These are phyloP conservation scores for Citrullus amarus DNA, from an alignment of 306 rosid genomes.

Conservation along the genomic window DNA sequence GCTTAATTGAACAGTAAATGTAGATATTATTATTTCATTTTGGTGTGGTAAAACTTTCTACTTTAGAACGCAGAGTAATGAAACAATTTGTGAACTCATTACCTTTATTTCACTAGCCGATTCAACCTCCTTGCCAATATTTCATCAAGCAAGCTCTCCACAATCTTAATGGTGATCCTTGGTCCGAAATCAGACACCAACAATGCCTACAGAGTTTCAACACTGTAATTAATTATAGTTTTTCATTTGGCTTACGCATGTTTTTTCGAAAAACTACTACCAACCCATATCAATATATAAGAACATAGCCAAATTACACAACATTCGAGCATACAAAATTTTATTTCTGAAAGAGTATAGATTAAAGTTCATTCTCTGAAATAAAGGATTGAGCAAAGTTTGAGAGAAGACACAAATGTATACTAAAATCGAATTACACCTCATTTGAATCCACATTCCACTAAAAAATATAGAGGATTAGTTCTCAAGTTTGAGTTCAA, in stretches of 20 bases:
- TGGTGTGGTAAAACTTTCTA: background rate
- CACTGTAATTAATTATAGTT: background rate
- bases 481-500: background rate
- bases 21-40: background rate
- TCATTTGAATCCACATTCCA: background rate
- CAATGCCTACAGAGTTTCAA: constrained; percentile 40
- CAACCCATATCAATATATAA: background rate
- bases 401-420: background rate
- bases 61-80: background rate
- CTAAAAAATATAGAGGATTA: background rate
- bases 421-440: background rate
- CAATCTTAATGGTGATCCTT: constrained; percentile 58
- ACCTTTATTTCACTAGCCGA: constrained; percentile 88
- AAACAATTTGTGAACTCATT: background rate
- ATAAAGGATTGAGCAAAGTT: background rate
- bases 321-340: background rate
- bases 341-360: background rate
- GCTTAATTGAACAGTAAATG: background rate
- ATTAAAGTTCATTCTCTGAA: background rate
- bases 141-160: constrained; percentile 66
- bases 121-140: constrained; percentile 69
- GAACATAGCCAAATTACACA: background rate
- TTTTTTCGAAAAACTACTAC: background rate
- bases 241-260: background rate
- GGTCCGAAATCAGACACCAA: constrained; percentile 87